These are phyloP conservation scores for Verticillium longisporum DNA, from an alignment of 2,329 filamentous ascomycete genomes.

Conservation along the genomic window DNA sequence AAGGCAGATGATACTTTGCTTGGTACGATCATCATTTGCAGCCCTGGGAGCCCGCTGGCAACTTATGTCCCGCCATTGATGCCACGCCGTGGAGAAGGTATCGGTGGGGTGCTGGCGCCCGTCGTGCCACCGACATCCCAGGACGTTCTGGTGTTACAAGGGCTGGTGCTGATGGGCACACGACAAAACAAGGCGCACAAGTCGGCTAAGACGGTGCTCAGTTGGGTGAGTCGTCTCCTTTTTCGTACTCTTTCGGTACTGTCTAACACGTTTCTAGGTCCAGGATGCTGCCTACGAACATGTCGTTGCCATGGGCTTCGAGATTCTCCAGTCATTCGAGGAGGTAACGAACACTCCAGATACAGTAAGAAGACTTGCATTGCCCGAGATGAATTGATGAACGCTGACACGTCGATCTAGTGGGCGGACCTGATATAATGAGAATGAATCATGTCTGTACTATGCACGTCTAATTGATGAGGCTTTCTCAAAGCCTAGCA, in stretches of 20 bases:
- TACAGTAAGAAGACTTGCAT: conserved; percentile 32
- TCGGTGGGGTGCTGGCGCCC: conserved; percentile 74
- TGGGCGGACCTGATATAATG: conserved; percentile 9
- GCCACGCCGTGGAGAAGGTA: conserved; percentile 45
- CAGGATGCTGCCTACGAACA: conserved; percentile 66
- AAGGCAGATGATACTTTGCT: conserved; percentile 59
- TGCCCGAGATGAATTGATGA: neutral
- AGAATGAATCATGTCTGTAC: neutral
- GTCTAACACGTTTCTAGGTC: conserved; percentile 40
- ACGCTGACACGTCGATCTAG: conserved; percentile 1
- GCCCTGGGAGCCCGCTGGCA: conserved; percentile 59
- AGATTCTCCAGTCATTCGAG: conserved; percentile 71
- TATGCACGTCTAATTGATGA: no score
- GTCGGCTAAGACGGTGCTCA: conserved; percentile 65
- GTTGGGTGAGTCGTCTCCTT: conserved; percentile 58
- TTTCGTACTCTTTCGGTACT: neutral
- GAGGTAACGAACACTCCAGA: conserved; percentile 63
- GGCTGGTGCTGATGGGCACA: conserved; percentile 72
- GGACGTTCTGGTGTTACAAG: conserved; percentile 64
- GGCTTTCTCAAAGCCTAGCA: no score
- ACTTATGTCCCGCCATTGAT: conserved; percentile 64
- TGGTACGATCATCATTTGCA: conserved; percentile 75
- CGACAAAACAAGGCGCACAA: conserved; percentile 76
- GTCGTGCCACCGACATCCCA: conserved; percentile 66
- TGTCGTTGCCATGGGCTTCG: conserved; percentile 73